phyloP scores from a whole-genome alignment of 169 alveolate genomes.

The Cystoisospora suis region DNA sequence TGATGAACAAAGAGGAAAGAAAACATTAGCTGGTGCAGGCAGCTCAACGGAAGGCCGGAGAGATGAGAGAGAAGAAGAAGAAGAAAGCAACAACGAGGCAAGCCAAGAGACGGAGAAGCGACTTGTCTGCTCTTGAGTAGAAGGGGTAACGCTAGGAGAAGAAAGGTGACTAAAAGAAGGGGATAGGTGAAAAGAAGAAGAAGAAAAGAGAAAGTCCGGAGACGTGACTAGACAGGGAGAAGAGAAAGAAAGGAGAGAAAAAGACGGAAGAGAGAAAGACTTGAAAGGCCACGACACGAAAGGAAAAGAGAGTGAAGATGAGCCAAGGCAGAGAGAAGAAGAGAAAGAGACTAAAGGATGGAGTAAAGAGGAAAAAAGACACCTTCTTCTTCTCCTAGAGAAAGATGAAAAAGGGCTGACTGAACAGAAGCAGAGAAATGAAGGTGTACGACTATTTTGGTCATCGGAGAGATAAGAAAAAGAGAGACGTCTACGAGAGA shows the following conservation, averaged over 20 bases:
- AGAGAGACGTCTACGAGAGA: too few relatives aligned
- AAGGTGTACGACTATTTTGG: too few relatives aligned
- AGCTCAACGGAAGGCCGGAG: background rate
- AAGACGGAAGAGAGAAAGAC: background rate
- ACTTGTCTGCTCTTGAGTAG: background rate
- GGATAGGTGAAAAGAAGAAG: background rate
- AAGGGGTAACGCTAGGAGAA: background rate
- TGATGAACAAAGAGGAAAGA: background rate
- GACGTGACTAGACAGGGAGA: background rate
- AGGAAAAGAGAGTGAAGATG: too few relatives aligned
- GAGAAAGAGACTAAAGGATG: too few relatives aligned
- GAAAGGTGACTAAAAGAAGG: background rate
- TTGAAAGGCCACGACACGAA: background rate
- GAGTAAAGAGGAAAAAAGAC: too few relatives aligned
- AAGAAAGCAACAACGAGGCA: background rate
- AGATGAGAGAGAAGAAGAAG: background rate
- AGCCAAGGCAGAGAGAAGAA: too few relatives aligned
- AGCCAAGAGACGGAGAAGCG: background rate
- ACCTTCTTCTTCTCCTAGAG: too few relatives aligned
- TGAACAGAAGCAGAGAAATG: too few relatives aligned
- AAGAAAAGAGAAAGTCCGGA: too few relatives aligned
- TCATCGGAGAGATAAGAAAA: too few relatives aligned
- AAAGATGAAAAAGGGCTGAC: too few relatives aligned
- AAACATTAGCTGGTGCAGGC: background rate
- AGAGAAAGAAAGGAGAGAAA: background rate